Conservation (phyloP, 495 filamentous ascomycete species). For the Hypoxylon crocopeplum region DNA sequence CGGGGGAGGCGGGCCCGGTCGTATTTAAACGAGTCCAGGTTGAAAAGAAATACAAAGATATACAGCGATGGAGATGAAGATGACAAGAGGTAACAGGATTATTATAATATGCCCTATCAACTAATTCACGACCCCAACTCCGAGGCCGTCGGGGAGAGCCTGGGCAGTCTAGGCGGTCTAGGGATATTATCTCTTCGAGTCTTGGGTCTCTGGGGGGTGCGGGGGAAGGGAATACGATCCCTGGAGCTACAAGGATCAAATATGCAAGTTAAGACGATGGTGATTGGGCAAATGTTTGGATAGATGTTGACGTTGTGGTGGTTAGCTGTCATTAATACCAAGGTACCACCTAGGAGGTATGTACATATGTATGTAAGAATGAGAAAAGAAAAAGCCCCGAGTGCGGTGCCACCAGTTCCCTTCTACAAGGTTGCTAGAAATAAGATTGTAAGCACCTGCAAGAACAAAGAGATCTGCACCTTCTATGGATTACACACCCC, state of each 20-base stretch:
- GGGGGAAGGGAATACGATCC: conserved; percentile 35
- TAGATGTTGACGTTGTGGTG: no score
- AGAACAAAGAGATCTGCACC: no score
- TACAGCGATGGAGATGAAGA: background rate
- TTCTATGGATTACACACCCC: background rate
- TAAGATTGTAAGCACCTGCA: no score
- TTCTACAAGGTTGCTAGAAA: no score
- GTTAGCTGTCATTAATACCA: no score
- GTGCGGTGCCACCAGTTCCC: conserved; percentile 17
- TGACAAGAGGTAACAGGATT: conserved; percentile 3
- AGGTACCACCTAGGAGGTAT: no score
- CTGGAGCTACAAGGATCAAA: conserved; percentile 13
- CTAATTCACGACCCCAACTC: conserved; percentile 19
- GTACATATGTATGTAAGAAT: conserved; percentile 7
- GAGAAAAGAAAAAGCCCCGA: conserved; percentile 7
- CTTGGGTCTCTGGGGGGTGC: no score
- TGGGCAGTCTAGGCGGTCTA: conserved; percentile 16
- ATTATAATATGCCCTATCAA: conserved; percentile 9
- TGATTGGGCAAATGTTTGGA: no score
- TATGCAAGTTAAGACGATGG: conserved; percentile 14
- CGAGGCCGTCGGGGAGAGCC: background rate
- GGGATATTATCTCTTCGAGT: conserved; percentile 17
- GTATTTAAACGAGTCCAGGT: conserved; percentile 29
- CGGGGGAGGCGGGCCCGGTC: conserved; percentile 9
- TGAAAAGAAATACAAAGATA: background rate